phyloP scores from a whole-genome alignment of 2,329 filamentous ascomycete genomes.

The Calonectria crousiana region DNA sequence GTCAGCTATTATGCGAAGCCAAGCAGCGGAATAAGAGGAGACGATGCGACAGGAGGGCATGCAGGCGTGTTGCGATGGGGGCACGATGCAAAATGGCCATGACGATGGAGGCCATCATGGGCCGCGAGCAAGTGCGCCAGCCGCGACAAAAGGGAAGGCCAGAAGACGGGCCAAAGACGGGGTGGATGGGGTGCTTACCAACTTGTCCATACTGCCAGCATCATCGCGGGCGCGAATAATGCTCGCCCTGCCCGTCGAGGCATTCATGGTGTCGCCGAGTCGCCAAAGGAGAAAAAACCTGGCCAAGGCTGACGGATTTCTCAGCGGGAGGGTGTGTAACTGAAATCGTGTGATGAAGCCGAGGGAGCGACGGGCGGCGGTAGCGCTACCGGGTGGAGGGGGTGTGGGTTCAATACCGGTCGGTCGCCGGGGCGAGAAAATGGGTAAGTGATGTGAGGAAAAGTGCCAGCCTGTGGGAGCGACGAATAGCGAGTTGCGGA shows the following conservation, averaged over 20 bases:
- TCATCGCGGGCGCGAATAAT: conserved; percentile 66
- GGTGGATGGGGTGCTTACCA: conserved; percentile 61
- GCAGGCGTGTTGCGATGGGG: neutral
- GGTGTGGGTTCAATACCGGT: conserved; percentile 40
- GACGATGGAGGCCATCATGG: conserved; percentile 3
- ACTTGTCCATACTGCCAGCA: conserved; percentile 66
- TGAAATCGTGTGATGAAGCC: conserved; percentile 50
- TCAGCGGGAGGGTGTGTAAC: conserved; percentile 48
- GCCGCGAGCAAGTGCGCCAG: conserved; percentile 6
- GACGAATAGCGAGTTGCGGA: conserved; percentile 11
- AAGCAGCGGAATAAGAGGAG: neutral
- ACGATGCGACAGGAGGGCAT: neutral
- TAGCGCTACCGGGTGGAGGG: conserved; percentile 43
- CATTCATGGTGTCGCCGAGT: conserved; percentile 51
- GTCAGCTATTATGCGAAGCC: conserved; percentile 30
- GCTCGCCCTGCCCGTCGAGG: conserved; percentile 67
- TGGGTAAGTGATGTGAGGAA: conserved; percentile 1
- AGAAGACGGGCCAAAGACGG: conserved; percentile 20
- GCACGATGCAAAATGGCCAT: neutral
- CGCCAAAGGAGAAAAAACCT: conserved; percentile 35
- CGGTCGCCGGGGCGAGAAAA: conserved; percentile 25
- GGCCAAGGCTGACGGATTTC: conserved; percentile 43
- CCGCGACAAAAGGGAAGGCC: conserved; percentile 25
- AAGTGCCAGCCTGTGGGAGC: neutral
- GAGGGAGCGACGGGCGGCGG: conserved; percentile 39